Base-by-base conservation (phyloP, 352 stramenopile genomes). In the Halophytophthora polymorphica region DNA sequence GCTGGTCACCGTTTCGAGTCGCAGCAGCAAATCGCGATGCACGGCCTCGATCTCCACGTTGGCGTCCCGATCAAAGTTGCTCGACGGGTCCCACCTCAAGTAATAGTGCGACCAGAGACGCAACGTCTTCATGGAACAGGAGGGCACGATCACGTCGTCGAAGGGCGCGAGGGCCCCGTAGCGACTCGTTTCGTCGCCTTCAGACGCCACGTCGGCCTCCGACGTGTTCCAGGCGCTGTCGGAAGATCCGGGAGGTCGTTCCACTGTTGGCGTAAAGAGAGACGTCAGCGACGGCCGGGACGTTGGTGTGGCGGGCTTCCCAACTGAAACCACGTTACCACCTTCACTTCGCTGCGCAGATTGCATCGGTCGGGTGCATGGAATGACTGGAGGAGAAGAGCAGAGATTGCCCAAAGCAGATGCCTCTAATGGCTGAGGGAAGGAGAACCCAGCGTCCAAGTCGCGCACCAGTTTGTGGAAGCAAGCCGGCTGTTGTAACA, bases 91-190 rank as follows among this genome's bases (percentile, higher is more conserved):
- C 77, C 80, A 92, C 5, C 83, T 77, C 49, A 94, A 48, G 33
- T 91, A 94, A 50, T 92, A 94, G 14, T 78, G 68, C 12, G 71
- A 66, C 83, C 83, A 94, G 21, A 94, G 90, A 35, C 69, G 63
- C 11, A 94, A 56, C 31, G 77, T 71, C 22, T 87, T 88, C 14
- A 86, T 78, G 40, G 76, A 73, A 19, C 67, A 77, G 33, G 76
- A 86, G 19, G 81, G 83, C 8, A 88, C 63, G 15, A 93, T 77
- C 33, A 92, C 71, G 45, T 89, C 71, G 45, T 84, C 71, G 21
- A 71, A 70, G 2, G 60, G 64, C 1, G 56, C 56, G 19, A 71
- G 60, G 13, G 55, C 53, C 14, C 53, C 61, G 34, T 64, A 69
- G 3, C 70, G 53, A 46, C 64, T 69, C 13, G 67, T 55, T 5